phyloP scores from a whole-genome alignment of 441 rosid genomes.

The Populus trichocarpa region DNA sequence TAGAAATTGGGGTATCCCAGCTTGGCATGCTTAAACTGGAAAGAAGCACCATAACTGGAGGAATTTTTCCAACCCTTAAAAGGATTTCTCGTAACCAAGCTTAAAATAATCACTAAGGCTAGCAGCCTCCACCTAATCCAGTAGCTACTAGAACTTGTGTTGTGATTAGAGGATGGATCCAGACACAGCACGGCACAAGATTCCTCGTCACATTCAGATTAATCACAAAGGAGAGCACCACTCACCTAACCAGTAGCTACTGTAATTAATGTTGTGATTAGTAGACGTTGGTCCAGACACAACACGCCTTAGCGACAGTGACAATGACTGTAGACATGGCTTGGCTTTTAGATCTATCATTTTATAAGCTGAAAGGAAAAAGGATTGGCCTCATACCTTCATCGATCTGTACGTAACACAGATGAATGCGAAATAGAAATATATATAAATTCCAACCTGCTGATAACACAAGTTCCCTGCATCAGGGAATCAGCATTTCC shows the following conservation, averaged over 20 bases:
- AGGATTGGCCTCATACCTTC: background rate
- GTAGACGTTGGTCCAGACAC: background rate
- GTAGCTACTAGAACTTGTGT: background rate
- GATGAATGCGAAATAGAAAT: background rate
- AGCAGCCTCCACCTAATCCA: background rate
- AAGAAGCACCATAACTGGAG: too few species aligned
- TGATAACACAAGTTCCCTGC: constrained; percentile 10
- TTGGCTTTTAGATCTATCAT: background rate
- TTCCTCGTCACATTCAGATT: background rate
- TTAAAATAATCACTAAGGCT: background rate
- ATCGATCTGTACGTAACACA: background rate
- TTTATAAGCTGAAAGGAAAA: background rate
- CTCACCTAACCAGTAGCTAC: too few species aligned
- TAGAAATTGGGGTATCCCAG: too few species aligned
- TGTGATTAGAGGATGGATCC: background rate
- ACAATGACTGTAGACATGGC: background rate
- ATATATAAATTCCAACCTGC: constrained; percentile 18
- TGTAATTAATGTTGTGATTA: too few species aligned
- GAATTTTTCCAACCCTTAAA: too few species aligned
- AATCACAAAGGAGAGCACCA: background rate
- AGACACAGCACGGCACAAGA: background rate
- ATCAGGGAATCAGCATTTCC: constrained; percentile 12
- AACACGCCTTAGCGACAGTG: background rate
- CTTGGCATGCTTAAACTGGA: too few species aligned
- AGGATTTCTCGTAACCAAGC: background rate